Percentiles rank a stretch among this genome's conserved stretches.
Evolutionary conservation across 2,329 filamentous ascomycete species (phyloP).

Genomic region (Sporothrix pseudoabietina): DNA sequence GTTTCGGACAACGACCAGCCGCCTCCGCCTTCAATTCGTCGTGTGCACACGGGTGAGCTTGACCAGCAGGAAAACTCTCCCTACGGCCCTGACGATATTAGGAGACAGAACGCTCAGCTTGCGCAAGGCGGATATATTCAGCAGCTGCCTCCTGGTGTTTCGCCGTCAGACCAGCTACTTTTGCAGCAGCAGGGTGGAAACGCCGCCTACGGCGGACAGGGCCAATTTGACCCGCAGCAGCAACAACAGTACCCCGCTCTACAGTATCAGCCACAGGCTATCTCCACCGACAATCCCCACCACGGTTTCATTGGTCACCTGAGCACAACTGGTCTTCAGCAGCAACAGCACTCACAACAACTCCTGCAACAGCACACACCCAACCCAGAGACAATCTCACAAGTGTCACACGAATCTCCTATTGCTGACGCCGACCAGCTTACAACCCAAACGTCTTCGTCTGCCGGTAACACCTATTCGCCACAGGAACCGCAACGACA

Average conservation of each 20-base stretch:
- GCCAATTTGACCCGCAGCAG: conserved; percentile 46
- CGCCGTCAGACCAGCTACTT: conserved; percentile 40
- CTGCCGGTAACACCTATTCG: conserved; percentile 39
- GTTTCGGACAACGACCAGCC: conserved; percentile 44
- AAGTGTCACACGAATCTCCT: conserved; percentile 64
- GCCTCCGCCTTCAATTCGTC: conserved; percentile 50
- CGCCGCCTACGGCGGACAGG: conserved; percentile 40
- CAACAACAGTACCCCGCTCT: conserved; percentile 43
- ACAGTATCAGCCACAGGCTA: conserved; percentile 31
- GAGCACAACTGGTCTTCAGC: conserved; percentile 37
- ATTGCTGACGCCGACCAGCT: conserved; percentile 53
- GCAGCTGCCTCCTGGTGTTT: conserved; percentile 41
- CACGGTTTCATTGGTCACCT: conserved; percentile 42
- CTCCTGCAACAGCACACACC: conserved; percentile 42
- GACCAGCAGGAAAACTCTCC: conserved; percentile 47
- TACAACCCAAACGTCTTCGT: conserved; percentile 49
- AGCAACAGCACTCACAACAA: conserved; percentile 36
- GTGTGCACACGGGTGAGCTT: conserved; percentile 45
- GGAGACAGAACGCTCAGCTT: conserved; percentile 40
- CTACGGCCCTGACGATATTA: conserved; percentile 50
- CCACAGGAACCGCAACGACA: conserved; percentile 41
- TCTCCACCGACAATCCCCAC: conserved; percentile 39
- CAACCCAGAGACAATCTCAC: conserved; percentile 63
- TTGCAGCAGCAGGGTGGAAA: conserved; percentile 38
- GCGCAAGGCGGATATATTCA: conserved; percentile 37